Evolutionary conservation across 139 green algal species (phyloP), one percentile per base, ranked within the genome.

Genomic region (Volvox reticuliferus): DNA sequence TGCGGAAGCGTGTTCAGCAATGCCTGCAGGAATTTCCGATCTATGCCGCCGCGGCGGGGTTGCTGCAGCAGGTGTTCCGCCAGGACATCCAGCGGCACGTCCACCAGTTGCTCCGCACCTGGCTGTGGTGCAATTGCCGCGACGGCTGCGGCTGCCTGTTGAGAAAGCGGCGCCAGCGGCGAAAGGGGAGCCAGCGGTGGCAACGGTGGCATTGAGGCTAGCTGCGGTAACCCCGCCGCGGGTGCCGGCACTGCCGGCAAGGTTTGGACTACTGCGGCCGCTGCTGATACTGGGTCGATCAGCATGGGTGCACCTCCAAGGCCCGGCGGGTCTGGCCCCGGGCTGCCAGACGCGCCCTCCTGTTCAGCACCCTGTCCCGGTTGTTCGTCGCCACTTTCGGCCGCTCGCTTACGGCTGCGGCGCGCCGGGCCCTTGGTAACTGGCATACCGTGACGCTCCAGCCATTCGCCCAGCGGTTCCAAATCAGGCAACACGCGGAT

Each of bases 401-500:
- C 75, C 32, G 75, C 75, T 3, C 83, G 67, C 24, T 55, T 63
- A 33, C 67, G 65, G 83, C 83, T 80, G 33, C 83, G 83, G 14
- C 83, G 65, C 24, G 83, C 35, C 6, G 69, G 63, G 17, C 84
- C 84, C 69, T 82, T 89, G 69, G 77, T 65, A 28, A 89, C 37
- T 19, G 84, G 84, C 67, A 89, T 55, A 20, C 28, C 69, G 68
- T 82, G 84, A 0, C 84, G 68, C 36, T 89, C 84, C 18, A 89
- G 84, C 84, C 84, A 89, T 28, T 89, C 84, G 36, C 84, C 84
- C 84, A 89, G 69, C 0, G 84, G 36, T 37, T 89, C 84, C 36
- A 89, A 26, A 28, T 89, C 84, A 30, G 84, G 84, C 69, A 89
- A 30, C 68, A 89, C 84, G 17, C 84, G 84, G 84, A 89, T 89